Base-by-base conservation (phyloP, 176 grass and related monocot genomes). In the Coix lacrymajobi region DNA sequence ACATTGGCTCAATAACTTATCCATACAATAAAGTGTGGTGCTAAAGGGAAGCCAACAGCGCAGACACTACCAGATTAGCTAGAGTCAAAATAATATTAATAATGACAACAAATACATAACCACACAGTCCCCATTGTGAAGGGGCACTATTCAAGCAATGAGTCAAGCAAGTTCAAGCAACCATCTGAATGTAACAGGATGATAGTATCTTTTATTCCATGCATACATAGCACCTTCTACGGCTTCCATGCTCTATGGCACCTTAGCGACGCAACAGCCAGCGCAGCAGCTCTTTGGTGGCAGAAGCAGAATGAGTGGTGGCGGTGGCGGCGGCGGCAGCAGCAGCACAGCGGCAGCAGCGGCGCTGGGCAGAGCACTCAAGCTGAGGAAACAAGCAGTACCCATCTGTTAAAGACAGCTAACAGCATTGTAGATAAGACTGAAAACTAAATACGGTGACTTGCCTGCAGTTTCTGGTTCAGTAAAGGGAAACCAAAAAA, bases 371-470 rank as follows among this genome's bases (percentile, higher is more conserved):
- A 70, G 63, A 28, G 77, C 51, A 76, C n/a, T 76, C 77, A 85
- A 45, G 87, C 89, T 91, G 89, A 77, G 80, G 77, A 87, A 91
- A 91, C 77, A 88, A 91, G 28, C 64, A 87, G 85, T 77, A 81
- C 31, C 76, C 71, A 77, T 70, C 80, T 85, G 85, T 88, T 77
- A 91, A 87, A 10, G 34, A 88, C 39, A 81, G 81, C 81, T 86
- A 77, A 86, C 48, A 40, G 14, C 60, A 83, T 12, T 60, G 31
- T 34, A 74, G 72, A 84, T 71, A 48, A 88, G 17, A 76, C 31
- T 32, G 58, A 82, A 73, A 67, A 78, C 16, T 57, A 78, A 79
- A 73, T 65, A 60, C 4, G 3, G 45, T 10, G 69, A 54, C 69
- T 62, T 7, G 56, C 46, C 34, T 79, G 70, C 45, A 45, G 31